Base-by-base conservation (phyloP, 2,329 filamentous ascomycete genomes). In the Xylaria sp. region DNA sequence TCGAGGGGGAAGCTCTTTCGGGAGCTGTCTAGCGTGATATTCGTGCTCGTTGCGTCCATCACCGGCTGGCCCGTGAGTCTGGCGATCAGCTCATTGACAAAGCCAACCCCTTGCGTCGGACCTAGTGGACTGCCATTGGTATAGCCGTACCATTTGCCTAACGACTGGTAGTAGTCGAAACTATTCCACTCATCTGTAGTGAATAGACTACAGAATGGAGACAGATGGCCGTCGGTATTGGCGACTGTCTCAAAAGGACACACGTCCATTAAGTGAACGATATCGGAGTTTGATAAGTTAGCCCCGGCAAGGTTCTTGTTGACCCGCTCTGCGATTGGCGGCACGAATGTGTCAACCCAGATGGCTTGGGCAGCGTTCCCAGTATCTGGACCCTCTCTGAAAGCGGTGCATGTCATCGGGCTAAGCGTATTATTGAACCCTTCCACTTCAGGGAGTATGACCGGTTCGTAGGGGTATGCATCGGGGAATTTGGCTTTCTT, bases 111-210 rank as follows among this genome's bases (percentile, higher is more conserved):
- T 79, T 97, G 93, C 0, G 93, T 93, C 5, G 94, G 87, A 0
- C 92, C 94, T 6, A 97, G 85, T 0, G 89, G 87, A 76, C 93
- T 94, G 16, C 94, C 94, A 32, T 87, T 86, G 12, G 91, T 89
- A 79, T 90, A 94, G 63, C 91, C 90, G 79, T 97, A 97, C 85
- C 91, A 97, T 78, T 97, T 97, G 71, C 89, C 89, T 9, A 98
- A 81, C 0, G 91, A 88, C 78, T 93, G 87, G 78, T 90, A 91
- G 82, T 97, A 97, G 79, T 94, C 90, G 80, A 97, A 97, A 68
- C 87, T 82, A 42, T 83, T 81, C 92, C 93, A 97, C 79, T 97
- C 93, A 0, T 86, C 79, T 16, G 84, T 78, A 0, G 87, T 90
- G 81, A 97, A 97, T 29, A 97, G 83, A 16, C 78, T 77, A 80